A percentile compares a stretch with the other conserved stretches of the same genome.
Conservation (phyloP, 495 filamentous ascomycete genomes). For the Aspergillus bridgeri region DNA sequence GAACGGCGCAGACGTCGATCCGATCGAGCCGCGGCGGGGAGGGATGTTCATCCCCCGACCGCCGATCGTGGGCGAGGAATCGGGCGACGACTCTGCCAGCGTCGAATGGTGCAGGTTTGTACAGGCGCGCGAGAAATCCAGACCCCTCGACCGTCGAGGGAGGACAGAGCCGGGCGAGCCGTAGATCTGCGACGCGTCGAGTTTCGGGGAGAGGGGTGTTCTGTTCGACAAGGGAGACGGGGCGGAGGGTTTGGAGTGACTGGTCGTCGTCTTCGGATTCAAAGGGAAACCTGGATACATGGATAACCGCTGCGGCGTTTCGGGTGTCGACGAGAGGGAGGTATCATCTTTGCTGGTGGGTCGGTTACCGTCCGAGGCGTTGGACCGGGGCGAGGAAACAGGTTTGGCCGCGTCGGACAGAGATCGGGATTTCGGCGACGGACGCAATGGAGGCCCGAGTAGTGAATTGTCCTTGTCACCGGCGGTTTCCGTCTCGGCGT, state of each 20-base stretch:
- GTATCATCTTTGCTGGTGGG: slow-evolving; percentile 75
- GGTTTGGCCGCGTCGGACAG: slow-evolving; percentile 44
- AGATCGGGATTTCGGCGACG: slow-evolving; percentile 40
- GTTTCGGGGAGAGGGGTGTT: slow-evolving; percentile 77
- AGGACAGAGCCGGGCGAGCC: slow-evolving; percentile 80
- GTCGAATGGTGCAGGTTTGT: slow-evolving; percentile 97
- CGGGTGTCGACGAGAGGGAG: slow-evolving; percentile 55
- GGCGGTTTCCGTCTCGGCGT: slow-evolving; percentile 9
- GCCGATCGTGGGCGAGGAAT: slow-evolving; percentile 84
- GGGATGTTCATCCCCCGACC: slow-evolving; percentile 80
- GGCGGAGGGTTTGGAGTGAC: slow-evolving; percentile 25
- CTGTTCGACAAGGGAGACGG: slow-evolving; percentile 57
- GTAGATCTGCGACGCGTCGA: slow-evolving; percentile 78
- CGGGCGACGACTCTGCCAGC: slow-evolving; percentile 85
- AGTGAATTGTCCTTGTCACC: slow-evolving; percentile 17
- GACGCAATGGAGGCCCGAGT: slow-evolving; percentile 21
- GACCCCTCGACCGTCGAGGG: slow-evolving; percentile 77
- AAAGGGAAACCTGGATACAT: slow-evolving; percentile 63
- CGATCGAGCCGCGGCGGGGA: slow-evolving; percentile 49
- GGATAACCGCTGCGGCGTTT: slow-evolving; percentile 62
- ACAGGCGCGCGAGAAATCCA: slow-evolving; percentile 90
- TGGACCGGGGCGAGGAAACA: slow-evolving; percentile 22
- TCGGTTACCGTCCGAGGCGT: slow-evolving; percentile 24
- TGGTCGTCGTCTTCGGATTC: slow-evolving; percentile 67
- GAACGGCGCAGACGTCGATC: slow-evolving; percentile 38